phyloP scores from a whole-genome alignment of 108 stramenopile species.

The Stephanodiscus minutulus region DNA sequence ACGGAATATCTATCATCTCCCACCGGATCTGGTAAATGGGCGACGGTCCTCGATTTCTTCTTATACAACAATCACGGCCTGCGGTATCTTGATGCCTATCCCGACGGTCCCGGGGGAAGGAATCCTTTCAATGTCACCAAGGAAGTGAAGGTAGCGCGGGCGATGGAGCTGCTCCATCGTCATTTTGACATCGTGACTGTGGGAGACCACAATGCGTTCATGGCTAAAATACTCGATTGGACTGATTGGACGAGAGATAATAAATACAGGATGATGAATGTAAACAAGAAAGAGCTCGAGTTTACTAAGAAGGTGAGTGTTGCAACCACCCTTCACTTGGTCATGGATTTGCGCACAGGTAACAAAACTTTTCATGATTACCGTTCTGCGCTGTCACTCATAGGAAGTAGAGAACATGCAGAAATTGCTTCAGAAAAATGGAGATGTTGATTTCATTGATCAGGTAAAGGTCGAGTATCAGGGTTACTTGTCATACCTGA shows the following conservation, averaged over 20 bases:
- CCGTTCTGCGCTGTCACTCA: not conserved
- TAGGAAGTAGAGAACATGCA: constrained; percentile 1
- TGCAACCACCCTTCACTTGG: not conserved
- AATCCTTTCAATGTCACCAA: constrained; percentile 26
- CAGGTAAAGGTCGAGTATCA: constrained; percentile 3
- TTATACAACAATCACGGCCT: constrained; percentile 39
- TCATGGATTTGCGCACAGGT: not conserved
- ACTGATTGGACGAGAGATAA: constrained; percentile 9
- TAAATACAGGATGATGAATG: not conserved
- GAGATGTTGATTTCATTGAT: not conserved
- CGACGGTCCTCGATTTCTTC: constrained; percentile 40
- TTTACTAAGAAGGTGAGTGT: constrained; percentile 4
- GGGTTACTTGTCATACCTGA: not conserved
- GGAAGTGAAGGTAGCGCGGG: constrained; percentile 20
- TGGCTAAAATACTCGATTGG: constrained; percentile 3
- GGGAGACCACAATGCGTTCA: constrained; percentile 9
- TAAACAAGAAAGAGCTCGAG: not conserved
- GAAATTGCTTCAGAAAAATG: constrained; percentile 9
- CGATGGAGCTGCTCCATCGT: constrained; percentile 20
- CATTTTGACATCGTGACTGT: constrained; percentile 37
- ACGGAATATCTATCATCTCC: constrained; percentile 17
- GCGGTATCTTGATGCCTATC: constrained; percentile 36
- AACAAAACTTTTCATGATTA: not conserved
- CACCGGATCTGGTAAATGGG: constrained; percentile 28
- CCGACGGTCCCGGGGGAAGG: constrained; percentile 10